A percentile compares a stretch with the other conserved stretches of the same genome.
Conservation (phyloP, 2,329 filamentous ascomycete genomes). For the Aspergillus quadricinctus region DNA sequence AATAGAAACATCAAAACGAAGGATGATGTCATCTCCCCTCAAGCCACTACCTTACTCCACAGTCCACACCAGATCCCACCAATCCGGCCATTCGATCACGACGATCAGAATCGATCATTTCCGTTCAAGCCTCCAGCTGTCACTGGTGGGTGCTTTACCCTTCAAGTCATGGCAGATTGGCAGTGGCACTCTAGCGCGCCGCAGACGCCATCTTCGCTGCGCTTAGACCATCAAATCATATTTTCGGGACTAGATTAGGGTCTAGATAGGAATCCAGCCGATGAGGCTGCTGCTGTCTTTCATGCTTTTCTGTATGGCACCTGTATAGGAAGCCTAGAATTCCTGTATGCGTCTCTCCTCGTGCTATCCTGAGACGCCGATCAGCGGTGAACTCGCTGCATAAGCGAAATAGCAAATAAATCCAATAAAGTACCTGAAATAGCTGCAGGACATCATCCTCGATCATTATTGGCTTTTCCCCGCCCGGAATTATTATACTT, state of each 20-base stretch:
- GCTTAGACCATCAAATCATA: not conserved
- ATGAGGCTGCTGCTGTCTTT: not conserved
- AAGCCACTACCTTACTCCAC: not conserved
- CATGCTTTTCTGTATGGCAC: not conserved
- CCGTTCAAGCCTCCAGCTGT: not conserved
- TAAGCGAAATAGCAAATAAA: not conserved
- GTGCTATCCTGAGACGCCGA: not conserved
- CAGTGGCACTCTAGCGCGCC: not conserved
- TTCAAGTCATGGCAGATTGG: too few relatives aligned
- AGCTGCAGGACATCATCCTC: too few relatives aligned
- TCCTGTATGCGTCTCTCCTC: not conserved
- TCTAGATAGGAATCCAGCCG: too few relatives aligned
- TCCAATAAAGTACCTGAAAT: too few relatives aligned
- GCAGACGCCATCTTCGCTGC: not conserved
- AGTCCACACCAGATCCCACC: not conserved
- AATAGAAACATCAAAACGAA: not conserved
- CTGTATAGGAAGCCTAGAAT: not conserved
- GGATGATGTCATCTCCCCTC: not conserved
- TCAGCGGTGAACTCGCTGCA: not conserved
- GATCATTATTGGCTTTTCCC: too few relatives aligned
- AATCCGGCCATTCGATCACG: not conserved
- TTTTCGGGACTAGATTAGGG: not conserved
- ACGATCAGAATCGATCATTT: not conserved
- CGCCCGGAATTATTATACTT: too few relatives aligned
- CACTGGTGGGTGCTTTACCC: not conserved